phyloP scores from a whole-genome alignment of 495 filamentous ascomycete genomes.

The Mytilinidion resinicola region DNA sequence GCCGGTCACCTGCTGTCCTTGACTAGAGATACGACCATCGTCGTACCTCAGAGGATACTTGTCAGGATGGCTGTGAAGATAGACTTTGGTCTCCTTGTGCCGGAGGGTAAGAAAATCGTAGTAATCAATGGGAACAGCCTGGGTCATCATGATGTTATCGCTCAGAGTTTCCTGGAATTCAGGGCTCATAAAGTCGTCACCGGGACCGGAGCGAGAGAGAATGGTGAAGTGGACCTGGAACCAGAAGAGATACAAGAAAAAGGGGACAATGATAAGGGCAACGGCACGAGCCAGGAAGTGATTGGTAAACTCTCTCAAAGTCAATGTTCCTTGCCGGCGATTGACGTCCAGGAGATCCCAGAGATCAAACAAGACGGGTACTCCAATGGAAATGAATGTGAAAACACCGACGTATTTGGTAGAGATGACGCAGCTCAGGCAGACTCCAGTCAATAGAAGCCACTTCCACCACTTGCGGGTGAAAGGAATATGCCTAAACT shows the following conservation, averaged over 20 bases:
- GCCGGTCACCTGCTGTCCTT: constrained; percentile 90
- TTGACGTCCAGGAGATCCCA: constrained; percentile 92
- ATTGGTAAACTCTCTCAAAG: constrained; percentile 71
- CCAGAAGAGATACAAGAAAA: constrained; percentile 99
- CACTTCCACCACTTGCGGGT: constrained; percentile 99
- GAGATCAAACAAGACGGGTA: constrained; percentile 85
- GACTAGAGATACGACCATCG: constrained; percentile 93
- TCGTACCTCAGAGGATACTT: constrained; percentile 91
- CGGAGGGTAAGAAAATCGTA: constrained; percentile 80
- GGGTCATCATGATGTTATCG: constrained; percentile 85
- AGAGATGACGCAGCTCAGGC: constrained; percentile 93
- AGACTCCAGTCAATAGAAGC: constrained; percentile 89
- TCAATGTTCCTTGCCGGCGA: constrained; percentile 68
- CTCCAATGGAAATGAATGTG: constrained; percentile 94
- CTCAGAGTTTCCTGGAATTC: constrained; percentile 95
- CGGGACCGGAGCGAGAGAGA: constrained; percentile 79
- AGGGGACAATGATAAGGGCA: constrained; percentile 81
- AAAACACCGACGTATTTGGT: constrained; percentile 97
- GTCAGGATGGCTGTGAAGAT: constrained; percentile 87
- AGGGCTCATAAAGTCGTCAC: constrained; percentile 97
- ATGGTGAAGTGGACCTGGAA: constrained; percentile 98
- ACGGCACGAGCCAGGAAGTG: constrained; percentile 82
- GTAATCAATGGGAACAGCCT: constrained; percentile 80
- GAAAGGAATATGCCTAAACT: constrained; percentile 83
- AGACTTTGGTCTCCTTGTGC: constrained; percentile 96